phyloP scores from a whole-genome alignment of 2,329 filamentous ascomycete genomes.

The Diaporthe capsici region DNA sequence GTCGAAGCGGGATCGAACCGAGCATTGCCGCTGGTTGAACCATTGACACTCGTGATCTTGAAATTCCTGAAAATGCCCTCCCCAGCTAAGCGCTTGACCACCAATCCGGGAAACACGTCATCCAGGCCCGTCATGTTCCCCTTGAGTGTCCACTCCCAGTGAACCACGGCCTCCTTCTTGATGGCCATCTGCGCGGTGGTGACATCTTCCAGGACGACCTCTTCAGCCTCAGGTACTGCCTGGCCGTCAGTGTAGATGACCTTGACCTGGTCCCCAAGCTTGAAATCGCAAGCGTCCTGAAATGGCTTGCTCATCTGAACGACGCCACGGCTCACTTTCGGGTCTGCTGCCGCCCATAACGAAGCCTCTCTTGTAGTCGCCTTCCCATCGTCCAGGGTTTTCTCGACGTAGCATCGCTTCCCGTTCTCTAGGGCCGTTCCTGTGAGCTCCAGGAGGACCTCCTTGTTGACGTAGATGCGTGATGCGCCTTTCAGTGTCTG shows the following conservation, averaged over 20 bases:
- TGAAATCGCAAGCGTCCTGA: conserved; percentile 79
- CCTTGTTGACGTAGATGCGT: conserved; percentile 63
- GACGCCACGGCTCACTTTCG: conserved; percentile 74
- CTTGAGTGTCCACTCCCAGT: conserved; percentile 56
- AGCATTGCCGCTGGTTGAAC: conserved; percentile 59
- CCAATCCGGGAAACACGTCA: conserved; percentile 77
- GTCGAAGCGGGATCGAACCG: conserved; percentile 58
- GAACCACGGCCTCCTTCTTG: conserved; percentile 49
- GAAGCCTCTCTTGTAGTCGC: conserved; percentile 58
- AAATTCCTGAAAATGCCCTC: conserved; percentile 74
- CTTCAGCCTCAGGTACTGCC: conserved; percentile 66
- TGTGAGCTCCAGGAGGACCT: conserved; percentile 60
- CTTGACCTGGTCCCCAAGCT: conserved; percentile 75
- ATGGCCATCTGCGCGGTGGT: conserved; percentile 55
- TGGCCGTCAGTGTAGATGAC: conserved; percentile 71
- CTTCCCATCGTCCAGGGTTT: conserved; percentile 41
- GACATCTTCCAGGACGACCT: conserved; percentile 73
- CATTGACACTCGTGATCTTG: conserved; percentile 69
- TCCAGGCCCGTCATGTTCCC: conserved; percentile 64
- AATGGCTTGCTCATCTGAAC: conserved; percentile 81
- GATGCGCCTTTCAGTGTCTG: conserved; percentile 60
- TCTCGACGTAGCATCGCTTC: conserved; percentile 49
- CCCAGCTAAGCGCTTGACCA: conserved; percentile 74
- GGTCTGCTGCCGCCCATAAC: conserved; percentile 63
- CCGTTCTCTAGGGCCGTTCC: conserved; percentile 58